Evolutionary conservation across 345 rosid species (phyloP).

Genomic region (Linum lewisii): DNA sequence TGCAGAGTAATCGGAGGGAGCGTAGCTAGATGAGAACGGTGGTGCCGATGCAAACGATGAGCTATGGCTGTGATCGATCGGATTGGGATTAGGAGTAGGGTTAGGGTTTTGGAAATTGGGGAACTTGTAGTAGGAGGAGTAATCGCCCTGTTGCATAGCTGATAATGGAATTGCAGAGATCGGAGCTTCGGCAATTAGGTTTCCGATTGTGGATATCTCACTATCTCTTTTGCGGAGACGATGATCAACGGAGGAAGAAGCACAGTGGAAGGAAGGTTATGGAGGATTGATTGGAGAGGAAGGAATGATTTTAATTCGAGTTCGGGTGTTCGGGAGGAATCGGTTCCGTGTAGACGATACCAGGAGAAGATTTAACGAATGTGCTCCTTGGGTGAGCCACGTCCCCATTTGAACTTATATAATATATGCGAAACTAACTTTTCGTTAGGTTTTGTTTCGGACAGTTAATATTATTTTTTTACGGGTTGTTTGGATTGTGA

Average conservation of each 20-base stretch:
- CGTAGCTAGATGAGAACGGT: constrained; percentile 45
- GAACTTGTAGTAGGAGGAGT: constrained; percentile 47
- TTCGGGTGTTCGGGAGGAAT: neutral
- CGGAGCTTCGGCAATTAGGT: neutral
- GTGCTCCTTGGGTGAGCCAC: too few species aligned
- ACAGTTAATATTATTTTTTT: too few species aligned
- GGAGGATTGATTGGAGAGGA: neutral
- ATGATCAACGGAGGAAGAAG: neutral
- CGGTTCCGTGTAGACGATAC: neutral
- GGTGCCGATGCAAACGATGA: constrained; percentile 75
- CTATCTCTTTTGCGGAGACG: neutral
- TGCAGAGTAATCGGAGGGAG: constrained; percentile 43
- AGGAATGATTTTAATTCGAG: neutral
- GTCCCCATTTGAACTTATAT: too few species aligned
- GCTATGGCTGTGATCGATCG: constrained; percentile 33
- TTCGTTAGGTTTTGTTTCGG: too few species aligned
- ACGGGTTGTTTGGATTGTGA: too few species aligned
- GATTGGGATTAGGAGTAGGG: constrained; percentile 27
- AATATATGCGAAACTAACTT: too few species aligned
- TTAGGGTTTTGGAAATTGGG: constrained; percentile 42
- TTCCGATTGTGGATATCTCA: neutral
- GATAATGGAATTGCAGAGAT: neutral
- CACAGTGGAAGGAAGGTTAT: too few species aligned
- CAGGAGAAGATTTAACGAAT: neutral
- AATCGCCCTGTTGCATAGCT: constrained; percentile 57